Evolutionary conservation across 1,284 basidiomycete species (phyloP).

Genomic region (Ustilago sp.): DNA sequence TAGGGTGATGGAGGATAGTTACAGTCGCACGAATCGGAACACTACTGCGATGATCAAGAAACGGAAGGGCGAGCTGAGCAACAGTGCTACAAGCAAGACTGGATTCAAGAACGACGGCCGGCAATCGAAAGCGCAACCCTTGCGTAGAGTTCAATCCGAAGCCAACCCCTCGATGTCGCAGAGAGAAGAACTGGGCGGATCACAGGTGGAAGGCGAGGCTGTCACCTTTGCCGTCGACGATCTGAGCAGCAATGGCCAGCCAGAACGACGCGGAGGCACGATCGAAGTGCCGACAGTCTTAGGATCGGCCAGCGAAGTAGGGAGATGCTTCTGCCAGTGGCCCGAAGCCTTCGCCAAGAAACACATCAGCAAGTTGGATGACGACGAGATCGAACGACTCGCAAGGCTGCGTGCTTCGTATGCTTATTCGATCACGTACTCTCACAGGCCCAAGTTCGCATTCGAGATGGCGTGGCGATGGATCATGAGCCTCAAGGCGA

Average conservation of each 20-base stretch:
- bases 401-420: conserved; percentile 37
- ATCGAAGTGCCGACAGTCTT: conserved; percentile 27
- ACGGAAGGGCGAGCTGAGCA: conserved; percentile 3
- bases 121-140: conserved; percentile 9
- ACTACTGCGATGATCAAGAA: conserved; percentile 15
- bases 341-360: conserved; percentile 14
- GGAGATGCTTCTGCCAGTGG: conserved; percentile 36
- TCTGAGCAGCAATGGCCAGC: conserved; percentile 11
- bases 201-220: not conserved
- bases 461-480: conserved; percentile 47
- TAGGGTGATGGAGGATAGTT: conserved; percentile 31
- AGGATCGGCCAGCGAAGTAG: conserved; percentile 37
- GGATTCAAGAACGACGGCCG: not conserved
- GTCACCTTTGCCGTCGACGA: conserved; percentile 14
- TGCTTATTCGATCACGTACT: conserved; percentile 35
- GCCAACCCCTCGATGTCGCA: not conserved
- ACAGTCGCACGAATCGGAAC: conserved; percentile 16
- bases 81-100: not conserved
- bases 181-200: not conserved
- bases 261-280: conserved; percentile 14
- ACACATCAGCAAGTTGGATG: conserved; percentile 26
- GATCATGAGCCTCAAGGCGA: conserved; percentile 35
- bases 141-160: conserved; percentile 34
- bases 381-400: conserved; percentile 15
- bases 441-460: conserved; percentile 23